Evolutionary conservation across 73 alveolate species (phyloP), one percentile per base, ranked within the genome.

Genomic region (Paramecium octaurelia): DNA sequence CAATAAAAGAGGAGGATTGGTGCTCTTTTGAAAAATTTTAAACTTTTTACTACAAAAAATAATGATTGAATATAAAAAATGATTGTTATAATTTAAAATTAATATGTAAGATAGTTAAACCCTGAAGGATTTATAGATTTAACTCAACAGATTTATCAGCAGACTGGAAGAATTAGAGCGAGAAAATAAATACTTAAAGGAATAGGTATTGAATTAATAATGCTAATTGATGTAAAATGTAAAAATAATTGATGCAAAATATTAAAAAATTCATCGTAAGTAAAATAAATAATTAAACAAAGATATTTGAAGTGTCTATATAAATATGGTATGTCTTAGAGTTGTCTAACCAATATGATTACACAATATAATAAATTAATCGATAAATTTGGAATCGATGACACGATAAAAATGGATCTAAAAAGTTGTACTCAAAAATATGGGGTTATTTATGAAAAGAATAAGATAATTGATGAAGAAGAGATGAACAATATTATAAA

Each of bases 251-350:
- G 87, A 73, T 73, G 57, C 59, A 73, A 73, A 73, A 73, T 73
- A 73, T 40, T 73, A 35, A 21, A 9, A 73, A 73, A 36, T 73
- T 8, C 46, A 36, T 36, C 57, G 87, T 36, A 73, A 73, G 87
- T 73, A 73, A 73, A 29, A 6, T 73, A 16, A 54, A 54, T 38
- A 36, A 12, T 16, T 36, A 16, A 4, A 36, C 27, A 12, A 20
- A 73, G 87, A 73, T 73, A 73, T 73, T 38, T 73, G 9, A 73
- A 73, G 16, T 73, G 87, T 73, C 59, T 73, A 14, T 73, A 73
- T 20, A 73, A 73, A 73, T 73, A 73, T 73, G 87, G 87, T 1
- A 73, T 73, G 38, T 73, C 40, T 73, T 73, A 73, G 35, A 73
- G 87, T 73, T 73, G 87, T 38, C 87, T 73, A 36, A 73, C 64